These are phyloP conservation scores for Solanum dulcamara DNA, from an alignment of 257 asterid genomes.

Conservation along the genomic window DNA sequence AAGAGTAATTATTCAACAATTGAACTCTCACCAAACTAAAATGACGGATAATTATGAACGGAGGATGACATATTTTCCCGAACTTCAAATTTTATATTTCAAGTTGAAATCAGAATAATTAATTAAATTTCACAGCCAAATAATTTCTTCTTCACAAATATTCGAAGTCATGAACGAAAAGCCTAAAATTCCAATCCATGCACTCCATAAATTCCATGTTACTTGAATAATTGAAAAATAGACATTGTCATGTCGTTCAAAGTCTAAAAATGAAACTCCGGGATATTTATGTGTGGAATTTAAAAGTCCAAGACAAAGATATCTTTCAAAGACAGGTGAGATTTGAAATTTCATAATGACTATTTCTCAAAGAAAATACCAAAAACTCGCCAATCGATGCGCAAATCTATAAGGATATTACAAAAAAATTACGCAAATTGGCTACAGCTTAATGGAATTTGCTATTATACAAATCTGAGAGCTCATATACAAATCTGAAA, in stretches of 20 bases:
- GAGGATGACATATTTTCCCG: not conserved
- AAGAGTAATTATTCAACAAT: not conserved
- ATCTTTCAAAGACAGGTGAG: no score
- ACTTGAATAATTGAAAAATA: not conserved
- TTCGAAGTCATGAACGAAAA: not conserved
- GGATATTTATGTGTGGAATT: not conserved
- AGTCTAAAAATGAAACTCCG: no score
- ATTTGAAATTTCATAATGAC: no score
- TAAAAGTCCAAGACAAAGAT: accelerated
- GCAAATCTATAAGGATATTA: no score
- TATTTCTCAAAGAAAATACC: no score
- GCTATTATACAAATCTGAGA: no score
- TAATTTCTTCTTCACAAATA: not conserved
- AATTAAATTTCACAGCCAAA: not conserved
- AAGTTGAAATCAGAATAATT: not conserved
- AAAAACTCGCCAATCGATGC: no score
- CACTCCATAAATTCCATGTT: not conserved
- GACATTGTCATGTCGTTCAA: not conserved
- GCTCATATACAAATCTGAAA: no score
- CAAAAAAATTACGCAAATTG: no score
- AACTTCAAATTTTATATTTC: not conserved
- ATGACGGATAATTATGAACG: not conserved
- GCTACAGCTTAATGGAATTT: no score
- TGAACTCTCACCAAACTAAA: not conserved
- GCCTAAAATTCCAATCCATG: not conserved